Evolutionary conservation across 1,284 basidiomycete genomes (phyloP).

Genomic region (Cronartium ribicola): DNA sequence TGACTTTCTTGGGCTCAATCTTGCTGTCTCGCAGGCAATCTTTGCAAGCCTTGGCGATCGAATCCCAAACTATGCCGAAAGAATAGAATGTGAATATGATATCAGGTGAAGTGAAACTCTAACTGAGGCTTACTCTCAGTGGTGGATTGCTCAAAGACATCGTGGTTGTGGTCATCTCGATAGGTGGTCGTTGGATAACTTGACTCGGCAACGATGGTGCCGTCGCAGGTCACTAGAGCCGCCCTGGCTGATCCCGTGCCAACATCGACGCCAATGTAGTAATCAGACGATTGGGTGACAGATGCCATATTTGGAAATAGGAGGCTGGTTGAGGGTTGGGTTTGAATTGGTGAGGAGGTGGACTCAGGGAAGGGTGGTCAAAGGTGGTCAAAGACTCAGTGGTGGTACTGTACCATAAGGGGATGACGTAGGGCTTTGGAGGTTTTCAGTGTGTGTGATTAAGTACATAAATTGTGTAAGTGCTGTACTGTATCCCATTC

Average conservation of each 20-base stretch:
- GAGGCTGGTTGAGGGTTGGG: neutral
- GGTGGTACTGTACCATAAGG: no score
- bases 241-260: slow-evolving; percentile 93
- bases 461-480: neutral
- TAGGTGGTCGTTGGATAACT: slow-evolving; percentile 76
- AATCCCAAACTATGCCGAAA: slow-evolving; percentile 63
- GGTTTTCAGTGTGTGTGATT: neutral
- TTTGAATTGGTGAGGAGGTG: neutral
- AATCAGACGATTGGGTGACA: slow-evolving; percentile 1
- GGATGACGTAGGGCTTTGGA: no score
- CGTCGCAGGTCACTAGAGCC: slow-evolving; percentile 70
- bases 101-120: neutral
- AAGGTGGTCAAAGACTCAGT: no score
- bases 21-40: slow-evolving; percentile 65
- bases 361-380: neutral
- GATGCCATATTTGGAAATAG: neutral
- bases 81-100: neutral
- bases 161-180: slow-evolving; percentile 75
- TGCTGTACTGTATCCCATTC: no score
- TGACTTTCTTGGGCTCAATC: slow-evolving; percentile 64
- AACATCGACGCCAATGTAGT: slow-evolving; percentile 38
- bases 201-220: slow-evolving; percentile 71
- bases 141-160: slow-evolving; percentile 87
- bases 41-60: slow-evolving; percentile 67
- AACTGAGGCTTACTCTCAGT: slow-evolving; percentile 48